A percentile compares a stretch with the other conserved stretches of the same genome.
These are phyloP conservation scores for Phytophthora cryptogea DNA, from an alignment of 352 stramenopile species.

Conservation along the genomic window DNA sequence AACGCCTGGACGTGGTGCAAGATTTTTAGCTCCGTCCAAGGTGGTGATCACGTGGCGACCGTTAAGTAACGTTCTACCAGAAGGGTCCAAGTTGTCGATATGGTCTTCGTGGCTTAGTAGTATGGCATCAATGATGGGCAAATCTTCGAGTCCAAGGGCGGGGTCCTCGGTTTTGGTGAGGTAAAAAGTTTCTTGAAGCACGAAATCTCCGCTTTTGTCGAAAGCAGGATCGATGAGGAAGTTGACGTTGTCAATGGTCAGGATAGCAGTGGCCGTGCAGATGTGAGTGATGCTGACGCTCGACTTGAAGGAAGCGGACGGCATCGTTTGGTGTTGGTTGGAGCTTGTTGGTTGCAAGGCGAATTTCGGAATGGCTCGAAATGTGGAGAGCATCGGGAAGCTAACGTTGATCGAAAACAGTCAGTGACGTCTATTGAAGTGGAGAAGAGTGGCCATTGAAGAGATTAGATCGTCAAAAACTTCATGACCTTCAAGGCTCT, in stretches of 20 bases:
- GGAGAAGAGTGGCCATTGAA: too few relatives aligned
- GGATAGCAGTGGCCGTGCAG: constrained; percentile 38
- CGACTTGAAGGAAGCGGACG: constrained; percentile 32
- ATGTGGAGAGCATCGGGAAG: too few relatives aligned
- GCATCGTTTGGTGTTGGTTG: too few relatives aligned
- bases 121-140: constrained; percentile 39
- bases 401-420: too few relatives aligned
- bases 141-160: constrained; percentile 30
- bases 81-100: constrained; percentile 42
- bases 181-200: constrained; percentile 1
- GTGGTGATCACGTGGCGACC: constrained; percentile 47
- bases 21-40: constrained; percentile 42
- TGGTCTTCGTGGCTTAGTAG: constrained; percentile 50
- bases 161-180: constrained; percentile 28
- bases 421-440: too few relatives aligned
- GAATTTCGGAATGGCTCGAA: too few relatives aligned
- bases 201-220: constrained; percentile 27
- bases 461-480: too few relatives aligned
- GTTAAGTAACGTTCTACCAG: constrained; percentile 41
- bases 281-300: constrained; percentile 47
- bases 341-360: too few relatives aligned
- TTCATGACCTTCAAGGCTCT: too few relatives aligned
- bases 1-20: constrained; percentile 43
- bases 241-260: constrained; percentile 47
- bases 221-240: constrained; percentile 46